These are phyloP conservation scores for Orbilia blumenaviensis DNA, from an alignment of 2,329 filamentous ascomycete species.

Conservation along the genomic window DNA sequence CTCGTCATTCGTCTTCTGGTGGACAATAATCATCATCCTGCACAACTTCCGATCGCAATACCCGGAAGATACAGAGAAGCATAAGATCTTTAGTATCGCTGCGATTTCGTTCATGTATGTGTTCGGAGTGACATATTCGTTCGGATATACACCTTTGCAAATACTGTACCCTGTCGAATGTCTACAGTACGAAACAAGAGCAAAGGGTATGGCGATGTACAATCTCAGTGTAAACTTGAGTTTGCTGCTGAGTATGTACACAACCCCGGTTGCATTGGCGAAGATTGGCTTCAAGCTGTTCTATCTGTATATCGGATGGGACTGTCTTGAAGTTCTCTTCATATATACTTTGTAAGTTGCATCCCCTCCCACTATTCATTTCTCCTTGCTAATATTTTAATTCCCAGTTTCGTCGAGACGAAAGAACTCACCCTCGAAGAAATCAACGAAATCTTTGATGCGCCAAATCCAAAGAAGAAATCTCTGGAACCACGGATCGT, in stretches of 20 bases:
- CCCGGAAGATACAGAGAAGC: slow-evolving; percentile 59
- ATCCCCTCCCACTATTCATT: slow-evolving; percentile 54
- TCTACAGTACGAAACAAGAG: slow-evolving; percentile 63
- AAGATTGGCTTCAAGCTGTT: slow-evolving; percentile 68
- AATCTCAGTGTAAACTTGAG: slow-evolving; percentile 64
- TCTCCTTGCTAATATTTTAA: slow-evolving; percentile 52
- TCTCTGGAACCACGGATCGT: slow-evolving; percentile 44
- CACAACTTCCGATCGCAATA: slow-evolving; percentile 59
- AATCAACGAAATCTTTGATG: slow-evolving; percentile 76
- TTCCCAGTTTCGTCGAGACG: slow-evolving; percentile 68
- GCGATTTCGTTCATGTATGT: slow-evolving; percentile 63
- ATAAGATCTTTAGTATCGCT: slow-evolving; percentile 59
- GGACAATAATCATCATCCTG: slow-evolving; percentile 62
- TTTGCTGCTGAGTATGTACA: slow-evolving; percentile 64
- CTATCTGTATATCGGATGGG: slow-evolving; percentile 63
- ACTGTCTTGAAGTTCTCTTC: slow-evolving; percentile 62
- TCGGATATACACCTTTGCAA: slow-evolving; percentile 63
- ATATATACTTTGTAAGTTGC: slow-evolving; percentile 58
- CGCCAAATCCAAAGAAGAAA: slow-evolving; percentile 57
- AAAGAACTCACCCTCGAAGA: slow-evolving; percentile 76
- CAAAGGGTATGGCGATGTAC: slow-evolving; percentile 65
- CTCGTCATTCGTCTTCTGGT: slow-evolving; percentile 61
- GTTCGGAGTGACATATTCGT: slow-evolving; percentile 61
- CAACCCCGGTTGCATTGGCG: slow-evolving; percentile 64
- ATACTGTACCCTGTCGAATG: slow-evolving; percentile 66